Evolutionary conservation across 2,329 filamentous ascomycete species (phyloP), one percentile per base, ranked within the genome.

Genomic region (Raffaelea deltoideospora): DNA sequence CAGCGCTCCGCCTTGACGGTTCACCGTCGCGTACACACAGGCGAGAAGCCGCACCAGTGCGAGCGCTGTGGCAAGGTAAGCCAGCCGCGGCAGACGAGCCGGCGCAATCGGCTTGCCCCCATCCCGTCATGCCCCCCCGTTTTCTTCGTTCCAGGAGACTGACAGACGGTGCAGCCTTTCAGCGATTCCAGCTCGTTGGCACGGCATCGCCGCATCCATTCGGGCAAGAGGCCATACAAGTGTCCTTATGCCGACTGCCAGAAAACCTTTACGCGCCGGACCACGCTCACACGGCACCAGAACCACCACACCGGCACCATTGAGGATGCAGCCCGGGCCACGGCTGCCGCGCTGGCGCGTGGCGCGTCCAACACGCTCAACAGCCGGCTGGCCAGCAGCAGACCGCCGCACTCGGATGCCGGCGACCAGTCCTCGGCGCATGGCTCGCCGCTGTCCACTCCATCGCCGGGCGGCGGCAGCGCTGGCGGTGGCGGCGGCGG

Each of bases 1-100:
- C 90, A 98, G 58, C 74, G 90, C 39, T 95, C 87, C 21, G 90
- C 90, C 18, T 63, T 98, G 55, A 98, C 90, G 1, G 90, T 98
- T 8, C 90, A 96, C 57, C 79, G 83, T 52, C 81, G 90, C 48
- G 87, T 95, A 17, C 90, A 98, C 58, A 96, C 90, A 2, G 90
- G 90, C 45, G 90, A 96, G 63, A 98, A 98, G 61, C 90, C 90
- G 35, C 90, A 98, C 51, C 88, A 90, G 76, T 98, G 90, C 54
- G 90, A 95, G 59, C 76, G 83, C 44, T 96, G 90, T 56, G 84
- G 85, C 56, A 96, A 96, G 78, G 87, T 94, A 66, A 50, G 69
- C 11, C 18, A 14, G n/a, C n/a, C n/a, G n/a, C n/a, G n/a, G n/a
- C n/a, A n/a, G n/a, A n/a, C n/a, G n/a, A n/a, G n/a, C n/a, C n/a